A percentile compares a stretch with the other conserved stretches of the same genome.
phyloP scores from a whole-genome alignment of 2,329 filamentous ascomycete species.

The Meredithiella fracta region DNA sequence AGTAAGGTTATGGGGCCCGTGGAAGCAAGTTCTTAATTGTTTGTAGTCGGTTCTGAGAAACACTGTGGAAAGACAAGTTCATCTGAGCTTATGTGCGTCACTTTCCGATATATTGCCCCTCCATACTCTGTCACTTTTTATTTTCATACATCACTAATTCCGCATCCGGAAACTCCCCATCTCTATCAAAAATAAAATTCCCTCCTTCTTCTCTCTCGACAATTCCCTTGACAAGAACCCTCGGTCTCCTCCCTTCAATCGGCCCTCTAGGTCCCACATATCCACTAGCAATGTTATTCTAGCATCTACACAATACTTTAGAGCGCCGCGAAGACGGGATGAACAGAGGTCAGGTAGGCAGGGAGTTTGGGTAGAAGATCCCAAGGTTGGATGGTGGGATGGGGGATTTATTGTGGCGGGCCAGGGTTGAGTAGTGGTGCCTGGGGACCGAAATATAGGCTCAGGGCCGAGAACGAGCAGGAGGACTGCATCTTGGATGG shows the following conservation, averaged over 20 bases:
- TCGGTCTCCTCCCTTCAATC: not conserved
- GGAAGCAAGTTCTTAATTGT: not conserved
- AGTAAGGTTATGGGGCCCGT: not conserved
- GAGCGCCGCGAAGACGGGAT: not conserved
- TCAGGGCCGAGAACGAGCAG: not conserved
- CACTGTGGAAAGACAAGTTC: not conserved
- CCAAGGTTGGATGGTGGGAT: not conserved
- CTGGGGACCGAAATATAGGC: not conserved
- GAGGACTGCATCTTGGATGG: not conserved
- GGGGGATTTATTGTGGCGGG: not conserved
- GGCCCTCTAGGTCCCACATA: not conserved
- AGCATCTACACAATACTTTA: not conserved
- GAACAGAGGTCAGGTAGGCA: not conserved
- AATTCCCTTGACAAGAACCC: not conserved
- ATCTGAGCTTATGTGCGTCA: not conserved
- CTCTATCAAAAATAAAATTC: not conserved
- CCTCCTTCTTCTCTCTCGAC: not conserved
- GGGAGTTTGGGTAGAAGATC: not conserved
- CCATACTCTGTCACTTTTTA: no score
- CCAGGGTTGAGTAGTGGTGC: not conserved
- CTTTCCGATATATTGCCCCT: not conserved
- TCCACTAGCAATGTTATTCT: not conserved
- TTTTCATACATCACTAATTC: no score
- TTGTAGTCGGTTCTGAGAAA: not conserved
- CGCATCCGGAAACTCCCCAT: not conserved